phyloP scores from a whole-genome alignment of 148 eudicot species.

The Silene latifolia region DNA sequence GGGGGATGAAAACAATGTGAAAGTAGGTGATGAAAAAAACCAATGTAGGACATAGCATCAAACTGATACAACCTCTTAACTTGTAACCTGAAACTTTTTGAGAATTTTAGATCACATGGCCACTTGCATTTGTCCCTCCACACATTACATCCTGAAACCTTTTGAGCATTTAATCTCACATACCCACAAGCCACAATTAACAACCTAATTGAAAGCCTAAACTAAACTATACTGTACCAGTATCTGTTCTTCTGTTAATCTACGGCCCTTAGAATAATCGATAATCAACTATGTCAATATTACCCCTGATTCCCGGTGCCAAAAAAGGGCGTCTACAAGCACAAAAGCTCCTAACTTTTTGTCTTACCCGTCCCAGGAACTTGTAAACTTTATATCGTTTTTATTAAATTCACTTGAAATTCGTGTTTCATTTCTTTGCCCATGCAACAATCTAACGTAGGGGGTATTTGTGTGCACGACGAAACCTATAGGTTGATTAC shows the following conservation, averaged over 20 bases:
- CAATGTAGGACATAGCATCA: neutral
- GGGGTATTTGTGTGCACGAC: neutral
- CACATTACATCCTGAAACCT: neutral
- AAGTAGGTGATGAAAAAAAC: neutral
- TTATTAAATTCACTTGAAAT: too few relatives aligned
- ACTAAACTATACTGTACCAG: too few relatives aligned
- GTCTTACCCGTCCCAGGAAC: neutral
- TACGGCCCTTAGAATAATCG: too few relatives aligned
- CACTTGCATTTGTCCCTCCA: neutral
- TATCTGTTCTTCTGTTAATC: too few relatives aligned
- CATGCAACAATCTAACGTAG: constrained; percentile 1
- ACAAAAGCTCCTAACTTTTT: neutral
- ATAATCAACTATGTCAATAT: too few relatives aligned
- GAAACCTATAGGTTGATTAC: neutral
- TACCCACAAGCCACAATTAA: too few relatives aligned
- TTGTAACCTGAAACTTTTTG: neutral
- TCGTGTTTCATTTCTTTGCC: too few relatives aligned
- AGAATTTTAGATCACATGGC: neutral
- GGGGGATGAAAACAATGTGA: too few relatives aligned
- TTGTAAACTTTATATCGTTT: neutral
- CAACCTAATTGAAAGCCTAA: too few relatives aligned
- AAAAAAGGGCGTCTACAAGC: neutral
- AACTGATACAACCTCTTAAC: neutral
- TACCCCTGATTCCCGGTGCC: too few relatives aligned
- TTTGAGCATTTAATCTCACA: too few relatives aligned